Evolutionary conservation across 2,329 filamentous ascomycete species (phyloP), one percentile per base, ranked within the genome.

Genomic region (Cercospora nicotianae): DNA sequence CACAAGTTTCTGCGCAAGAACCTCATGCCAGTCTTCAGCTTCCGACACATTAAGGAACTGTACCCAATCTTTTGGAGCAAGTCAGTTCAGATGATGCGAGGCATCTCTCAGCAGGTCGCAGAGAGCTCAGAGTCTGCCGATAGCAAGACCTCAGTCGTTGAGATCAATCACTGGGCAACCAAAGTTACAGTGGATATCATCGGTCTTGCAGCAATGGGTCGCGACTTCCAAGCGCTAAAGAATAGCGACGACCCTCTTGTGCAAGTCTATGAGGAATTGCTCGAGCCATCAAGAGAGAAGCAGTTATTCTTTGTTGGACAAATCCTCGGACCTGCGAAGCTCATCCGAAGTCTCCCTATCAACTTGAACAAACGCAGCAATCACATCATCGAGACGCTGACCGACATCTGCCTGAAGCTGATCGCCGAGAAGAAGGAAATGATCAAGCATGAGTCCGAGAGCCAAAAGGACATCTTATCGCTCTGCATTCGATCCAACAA

Each of bases 11-110:
- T 86, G 67, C 86, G 94, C 58, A 93, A 91, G 77, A 89, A 90
- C 67, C 86, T 96, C 18, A 87, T 90, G 81, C 93, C 93, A 0
- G 91, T 92, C 1, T 97, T 97, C 78, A 85, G 89, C n/a, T 96
- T 92, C 76, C 87, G 93, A 23, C 91, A 96, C 74, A 84, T 96
- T 77, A 96, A 95, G 77, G 87, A 94, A 67, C 81, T 97, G 13
- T 95, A 96, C 74, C 90, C 92, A 0, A 81, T 91, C 5, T 96
- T 97, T 79, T 97, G 93, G 93, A 75, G 80, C 20, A 96, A 96
- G 80, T 86, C 89, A 0, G 79, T 85, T 7, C 89, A 94, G 76
- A 86, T 90, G 73, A 87, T 89, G 5, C 79, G 86, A 20, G 85
- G 85, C 60, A 89, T 96, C 78, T 85, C 83, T 1, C 77, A 80